A percentile compares a stretch with the other conserved stretches of the same genome.
phyloP scores from a whole-genome alignment of 2,329 filamentous ascomycete genomes.

The Cryphonectria naterciae region DNA sequence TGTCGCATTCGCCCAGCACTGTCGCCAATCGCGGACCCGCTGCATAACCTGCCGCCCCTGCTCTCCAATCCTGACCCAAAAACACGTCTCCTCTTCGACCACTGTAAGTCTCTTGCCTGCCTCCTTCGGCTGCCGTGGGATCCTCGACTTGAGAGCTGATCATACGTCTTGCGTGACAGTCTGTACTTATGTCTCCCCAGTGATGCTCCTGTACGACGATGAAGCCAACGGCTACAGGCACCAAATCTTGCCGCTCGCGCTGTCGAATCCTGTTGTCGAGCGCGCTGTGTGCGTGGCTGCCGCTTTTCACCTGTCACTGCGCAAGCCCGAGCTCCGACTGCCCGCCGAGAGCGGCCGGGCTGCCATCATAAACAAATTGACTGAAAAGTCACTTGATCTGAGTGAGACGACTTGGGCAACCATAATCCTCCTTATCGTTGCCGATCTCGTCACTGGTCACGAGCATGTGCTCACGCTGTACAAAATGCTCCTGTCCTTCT shows the following conservation, averaged over 20 bases:
- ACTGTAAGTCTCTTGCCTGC: constrained; percentile 17
- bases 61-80: constrained; percentile 18
- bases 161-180: background rate
- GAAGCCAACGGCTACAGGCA: constrained; percentile 27
- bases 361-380: constrained; percentile 23
- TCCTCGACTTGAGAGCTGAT: background rate
- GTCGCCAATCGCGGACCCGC: background rate
- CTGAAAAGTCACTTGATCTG: constrained; percentile 14
- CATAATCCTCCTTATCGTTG: constrained; percentile 24
- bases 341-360: constrained; percentile 26
- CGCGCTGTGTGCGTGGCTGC: constrained; percentile 28
- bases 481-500: constrained; percentile 25
- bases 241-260: constrained; percentile 26
- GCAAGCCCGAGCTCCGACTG: constrained; percentile 24
- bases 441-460: constrained; percentile 26
- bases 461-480: constrained; percentile 26
- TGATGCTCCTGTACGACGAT: constrained; percentile 28
- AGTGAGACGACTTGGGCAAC: constrained; percentile 26
- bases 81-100: constrained; percentile 24
- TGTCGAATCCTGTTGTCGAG: constrained; percentile 22
- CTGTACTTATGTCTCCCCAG: constrained; percentile 23
- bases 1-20: background rate
- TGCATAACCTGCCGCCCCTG: constrained; percentile 14
- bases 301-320: constrained; percentile 26
- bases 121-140: background rate